Conservation (phyloP, 1,139 yeast genomes). For the Pichia inconspicua region DNA sequence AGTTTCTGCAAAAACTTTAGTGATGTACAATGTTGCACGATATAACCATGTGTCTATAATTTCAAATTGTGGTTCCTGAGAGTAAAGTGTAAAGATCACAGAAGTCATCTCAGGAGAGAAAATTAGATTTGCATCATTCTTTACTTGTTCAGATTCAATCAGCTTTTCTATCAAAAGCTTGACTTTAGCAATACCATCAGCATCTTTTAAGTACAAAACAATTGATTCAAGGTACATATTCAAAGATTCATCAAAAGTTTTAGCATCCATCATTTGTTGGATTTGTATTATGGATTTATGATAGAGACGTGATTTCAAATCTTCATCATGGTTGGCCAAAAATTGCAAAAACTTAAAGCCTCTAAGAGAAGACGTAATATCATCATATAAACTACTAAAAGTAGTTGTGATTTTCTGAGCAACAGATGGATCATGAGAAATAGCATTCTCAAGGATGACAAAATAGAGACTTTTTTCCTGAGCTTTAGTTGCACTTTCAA, state of each 20-base stretch:
- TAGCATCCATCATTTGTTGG: conserved; percentile 2
- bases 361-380: background rate
- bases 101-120: conserved; percentile 24
- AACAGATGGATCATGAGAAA: background rate
- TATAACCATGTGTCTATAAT: conserved; percentile 34
- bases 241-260: conserved; percentile 1
- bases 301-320: conserved; percentile 3
- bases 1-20: conserved; percentile 56
- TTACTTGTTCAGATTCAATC: conserved; percentile 13
- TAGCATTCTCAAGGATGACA: conserved; percentile 1
- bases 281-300: conserved; percentile 8
- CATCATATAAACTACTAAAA: background rate
- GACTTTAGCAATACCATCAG: background rate
- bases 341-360: conserved; percentile 16
- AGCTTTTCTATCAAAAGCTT: conserved; percentile 2
- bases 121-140: conserved; percentile 21
- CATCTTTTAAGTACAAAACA: background rate
- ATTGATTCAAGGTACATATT: conserved; percentile 9
- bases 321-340: conserved; percentile 1
- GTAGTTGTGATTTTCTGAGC: background rate
- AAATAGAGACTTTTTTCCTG: background rate
- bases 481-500: background rate
- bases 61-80: background rate
- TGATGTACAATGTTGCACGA: conserved; percentile 49
- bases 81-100: conserved; percentile 7